Evolutionary conservation across 192 early-diverging fungal species (phyloP).

Genomic region (Chytriomyces hyalinus): DNA sequence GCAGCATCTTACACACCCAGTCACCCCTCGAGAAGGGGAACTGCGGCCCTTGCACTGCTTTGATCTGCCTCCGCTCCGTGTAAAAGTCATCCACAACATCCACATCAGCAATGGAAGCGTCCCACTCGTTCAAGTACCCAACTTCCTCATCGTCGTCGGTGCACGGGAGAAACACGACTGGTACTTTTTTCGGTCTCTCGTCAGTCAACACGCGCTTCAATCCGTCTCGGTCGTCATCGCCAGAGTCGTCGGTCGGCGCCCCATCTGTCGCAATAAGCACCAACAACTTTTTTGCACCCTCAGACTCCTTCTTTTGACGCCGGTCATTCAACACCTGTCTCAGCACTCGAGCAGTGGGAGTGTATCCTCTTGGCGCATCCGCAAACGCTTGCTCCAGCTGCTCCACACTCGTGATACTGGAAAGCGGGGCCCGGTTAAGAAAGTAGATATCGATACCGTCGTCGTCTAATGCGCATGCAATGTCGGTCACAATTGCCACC

Average conservation of each 20-base stretch:
- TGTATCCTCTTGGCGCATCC: constrained; percentile 2
- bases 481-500: no score
- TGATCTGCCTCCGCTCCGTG: constrained; percentile 6
- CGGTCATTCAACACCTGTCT: constrained; percentile 1
- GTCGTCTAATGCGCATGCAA: constrained; percentile 18
- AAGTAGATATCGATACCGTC: constrained; percentile 38
- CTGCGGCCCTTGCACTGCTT: not conserved
- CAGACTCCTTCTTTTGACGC: no score
- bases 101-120: not conserved
- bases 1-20: constrained; percentile 23
- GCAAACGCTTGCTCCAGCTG: not conserved
- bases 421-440: constrained; percentile 20
- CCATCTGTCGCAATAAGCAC: constrained; percentile 15
- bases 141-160: constrained; percentile 14
- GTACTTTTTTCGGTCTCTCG: not conserved
- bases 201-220: not conserved
- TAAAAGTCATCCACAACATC: constrained; percentile 16
- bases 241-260: not conserved
- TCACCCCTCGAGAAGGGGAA: constrained; percentile 17
- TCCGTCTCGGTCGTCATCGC: not conserved
- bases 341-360: constrained; percentile 11
- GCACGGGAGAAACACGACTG: constrained; percentile 5
- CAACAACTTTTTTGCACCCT: not conserved
- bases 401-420: not conserved
- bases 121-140: constrained; percentile 22